Conservation (phyloP, 139 green algal species). For the Chlamydomonas sp. region DNA sequence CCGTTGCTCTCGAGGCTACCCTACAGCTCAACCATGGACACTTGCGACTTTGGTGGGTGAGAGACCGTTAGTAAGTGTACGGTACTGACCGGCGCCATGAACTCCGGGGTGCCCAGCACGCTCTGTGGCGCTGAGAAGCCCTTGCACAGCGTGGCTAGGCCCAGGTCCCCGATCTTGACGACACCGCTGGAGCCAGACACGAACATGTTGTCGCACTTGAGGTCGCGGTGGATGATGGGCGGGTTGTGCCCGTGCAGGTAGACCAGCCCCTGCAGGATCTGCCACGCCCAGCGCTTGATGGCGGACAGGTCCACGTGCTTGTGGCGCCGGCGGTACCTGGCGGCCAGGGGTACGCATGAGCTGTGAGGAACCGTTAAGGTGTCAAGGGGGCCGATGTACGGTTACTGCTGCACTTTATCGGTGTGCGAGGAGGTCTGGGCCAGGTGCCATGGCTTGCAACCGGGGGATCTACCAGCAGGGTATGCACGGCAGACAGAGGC, state of each 20-base stretch:
- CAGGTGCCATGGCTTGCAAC: too few relatives aligned
- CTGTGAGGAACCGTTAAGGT: neutral
- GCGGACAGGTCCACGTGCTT: conserved; percentile 56
- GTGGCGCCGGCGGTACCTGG: conserved; percentile 78
- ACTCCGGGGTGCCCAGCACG: conserved; percentile 96
- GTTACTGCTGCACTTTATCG: too few relatives aligned
- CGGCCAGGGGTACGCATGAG: neutral
- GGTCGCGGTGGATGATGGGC: conserved; percentile 69
- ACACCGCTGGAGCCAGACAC: conserved; percentile 88
- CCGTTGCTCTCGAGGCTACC: too few relatives aligned
- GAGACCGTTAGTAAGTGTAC: too few relatives aligned
- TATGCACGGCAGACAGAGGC: too few relatives aligned
- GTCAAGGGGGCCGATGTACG: too few relatives aligned
- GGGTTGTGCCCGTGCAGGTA: conserved; percentile 94
- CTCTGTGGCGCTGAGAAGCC: conserved; percentile 89
- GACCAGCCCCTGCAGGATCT: conserved; percentile 95
- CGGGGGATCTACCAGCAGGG: too few relatives aligned
- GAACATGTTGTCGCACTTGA: conserved; percentile 98
- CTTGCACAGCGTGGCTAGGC: conserved; percentile 89
- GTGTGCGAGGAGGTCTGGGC: too few relatives aligned
- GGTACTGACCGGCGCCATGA: conserved; percentile 87
- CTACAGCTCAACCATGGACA: too few relatives aligned
- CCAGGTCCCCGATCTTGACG: conserved; percentile 98
- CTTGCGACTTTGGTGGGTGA: too few relatives aligned
- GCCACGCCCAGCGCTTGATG: conserved; percentile 92